Evolutionary conservation across 768 basidiomycete species (phyloP), one percentile per base, ranked within the genome.

Genomic region (Boletus tylopilopsis): DNA sequence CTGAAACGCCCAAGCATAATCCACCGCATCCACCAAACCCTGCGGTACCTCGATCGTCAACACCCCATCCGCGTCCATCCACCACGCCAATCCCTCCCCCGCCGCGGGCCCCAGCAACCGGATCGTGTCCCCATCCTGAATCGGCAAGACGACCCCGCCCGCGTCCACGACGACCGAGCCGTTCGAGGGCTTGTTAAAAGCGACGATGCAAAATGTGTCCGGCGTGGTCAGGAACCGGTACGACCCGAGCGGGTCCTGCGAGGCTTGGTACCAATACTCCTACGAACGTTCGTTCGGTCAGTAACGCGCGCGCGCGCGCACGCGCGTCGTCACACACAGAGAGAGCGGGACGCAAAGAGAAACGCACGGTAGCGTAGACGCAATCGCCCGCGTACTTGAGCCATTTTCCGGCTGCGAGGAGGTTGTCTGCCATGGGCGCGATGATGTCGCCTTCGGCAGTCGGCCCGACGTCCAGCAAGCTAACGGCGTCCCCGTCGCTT

Each of bases 371-470:
- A 24, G 69, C 72, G 45, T 80, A 82, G 7, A 82, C 70, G 30
- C 79, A 82, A 1, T 70, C 64, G 13, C 80, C 78, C 2, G 75
- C 71, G 37, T 74, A 72, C 35, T 71, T 66, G 45, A 82, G 63
- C 81, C 80, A 82, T 36, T 51, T 54, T 0, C 80, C 81, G 16
- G 77, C 76, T n/a, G 71, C 76, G 6, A 75, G 68, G 25, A 82
- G 67, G 32, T 74, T 73, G 3, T 76, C 55, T 35, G 61, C 64
- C 73, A 79, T 77, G 0, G 77, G 72, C 8, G 64, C 64, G 36
- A 80, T 74, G 29, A 81, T 78, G 33, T 73, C 71, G 0, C 81
- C 80, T 43, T 80, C 78, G 1, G 77, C 78, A 2, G 71, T 79
- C 0, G 81, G 81, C 0, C 81, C 79, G 16, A 82, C 57, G 32